Conservation (phyloP, 805 yeast genomes). For the Kuraishia capsulata region DNA sequence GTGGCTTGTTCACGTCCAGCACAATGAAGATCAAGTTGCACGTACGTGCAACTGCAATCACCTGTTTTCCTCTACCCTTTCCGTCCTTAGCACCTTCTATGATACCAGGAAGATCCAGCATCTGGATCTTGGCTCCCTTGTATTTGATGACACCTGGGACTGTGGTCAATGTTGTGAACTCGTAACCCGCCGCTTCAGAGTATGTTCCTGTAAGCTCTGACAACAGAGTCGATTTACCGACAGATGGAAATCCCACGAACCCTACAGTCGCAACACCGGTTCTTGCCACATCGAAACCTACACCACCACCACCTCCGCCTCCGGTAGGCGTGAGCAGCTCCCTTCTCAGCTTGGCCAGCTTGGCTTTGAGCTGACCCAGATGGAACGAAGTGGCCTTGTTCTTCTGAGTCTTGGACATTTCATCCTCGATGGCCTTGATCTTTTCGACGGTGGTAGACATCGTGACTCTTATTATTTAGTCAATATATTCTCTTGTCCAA, state of each 20-base stretch:
- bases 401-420: slow-evolving; percentile 93
- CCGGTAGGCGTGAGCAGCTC: slow-evolving; percentile 70
- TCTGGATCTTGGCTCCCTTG: slow-evolving; percentile 96
- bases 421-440: slow-evolving; percentile 87
- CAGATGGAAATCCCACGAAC: slow-evolving; percentile 97
- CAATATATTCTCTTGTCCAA: background rate
- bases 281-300: slow-evolving; percentile 96
- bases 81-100: slow-evolving; percentile 91
- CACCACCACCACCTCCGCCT: slow-evolving; percentile 87
- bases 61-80: slow-evolving; percentile 91
- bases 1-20: slow-evolving; percentile 91
- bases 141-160: slow-evolving; percentile 95
- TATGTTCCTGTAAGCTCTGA: slow-evolving; percentile 91
- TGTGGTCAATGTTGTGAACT: slow-evolving; percentile 94
- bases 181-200: slow-evolving; percentile 96
- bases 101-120: slow-evolving; percentile 87
- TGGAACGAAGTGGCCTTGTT: slow-evolving; percentile 97
- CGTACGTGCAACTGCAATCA: slow-evolving; percentile 98
- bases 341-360: slow-evolving; percentile 88
- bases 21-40: slow-evolving; percentile 91
- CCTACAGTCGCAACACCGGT: slow-evolving; percentile 98
- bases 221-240: slow-evolving; percentile 79
- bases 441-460: slow-evolving; percentile 67
- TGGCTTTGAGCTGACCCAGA: slow-evolving; percentile 95
- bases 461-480: slow-evolving; percentile 9